Base-by-base conservation (phyloP, 805 yeast species). In the Pichia nakasei region DNA sequence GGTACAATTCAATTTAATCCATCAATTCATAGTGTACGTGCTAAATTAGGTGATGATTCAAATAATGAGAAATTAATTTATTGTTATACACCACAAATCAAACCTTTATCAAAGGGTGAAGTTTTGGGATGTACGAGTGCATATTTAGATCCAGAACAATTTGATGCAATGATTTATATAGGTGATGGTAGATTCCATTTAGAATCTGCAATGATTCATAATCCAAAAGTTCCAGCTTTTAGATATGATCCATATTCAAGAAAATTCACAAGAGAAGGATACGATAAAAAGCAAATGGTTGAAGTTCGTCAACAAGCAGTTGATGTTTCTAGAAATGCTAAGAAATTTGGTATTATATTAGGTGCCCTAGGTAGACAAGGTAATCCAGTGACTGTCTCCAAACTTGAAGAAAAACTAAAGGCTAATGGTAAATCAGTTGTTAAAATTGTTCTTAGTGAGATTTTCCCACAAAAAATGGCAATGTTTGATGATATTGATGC, bases 1-100 rank as follows among this genome's bases (percentile, higher is more conserved):
- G 95, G 97, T 37, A 93, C 98, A 5, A 93, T 93, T 57, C 98
- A 93, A 61, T 93, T 93, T 68, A 94, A 93, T 59, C 97, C 96
- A 21, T 80, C 96, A 0, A 77, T 93, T 18, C 97, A 93, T 60
- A 76, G 84, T 35, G 73, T 87, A 11, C 75, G 77, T 50, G 77
- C 75, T 36, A 78, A 74, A 46, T 64, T 86, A 20, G 77, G 74
- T 32, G 63, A 63, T 41, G 61, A 63, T 9, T 50, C 52, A 9
- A 54, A 42, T 4, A 47, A 48, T 4, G 59, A 65, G 4, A 70
- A 72, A 42, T 65, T 77, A 22, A 64, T 89, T 9, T 76, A 75
- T 55, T 70, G 85, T 2, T 71, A 79, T 5, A 83, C 97, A 1
- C 97, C 98, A 0, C 98, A 93, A 59, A 84, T 86, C 11, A 77